Evolutionary conservation across 2,329 filamentous ascomycete species (phyloP), one percentile per base, ranked within the genome.

Genomic region (Colletotrichum sublineola): DNA sequence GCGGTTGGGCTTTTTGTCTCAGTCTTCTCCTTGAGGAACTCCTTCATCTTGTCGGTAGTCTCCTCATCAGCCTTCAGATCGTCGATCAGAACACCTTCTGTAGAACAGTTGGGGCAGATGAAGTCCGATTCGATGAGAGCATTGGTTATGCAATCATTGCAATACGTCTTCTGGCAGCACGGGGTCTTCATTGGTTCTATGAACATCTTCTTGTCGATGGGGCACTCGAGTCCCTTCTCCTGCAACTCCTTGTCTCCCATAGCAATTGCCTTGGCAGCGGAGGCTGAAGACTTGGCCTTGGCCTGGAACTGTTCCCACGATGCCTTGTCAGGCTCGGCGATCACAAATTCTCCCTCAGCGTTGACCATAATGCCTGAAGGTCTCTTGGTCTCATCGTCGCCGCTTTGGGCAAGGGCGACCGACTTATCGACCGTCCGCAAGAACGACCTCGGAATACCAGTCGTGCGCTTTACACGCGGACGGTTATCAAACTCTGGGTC

Each of bases 71-170:
- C 85, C 80, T 92, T 90, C 77, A 99, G 89, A 83, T 97, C 93
- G 88, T 98, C 96, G 84, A 98, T 93, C 78, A 98, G 87, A 75
- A 98, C 94, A 79, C 94, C 94, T 81, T 97, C 95, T 75, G 92
- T 93, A 84, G 94, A 91, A 87, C 96, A 99, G 77, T 92, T 92
- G 75, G 96, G 96, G 84, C 96, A 99, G 83, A 95, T 88, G 84
- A 99, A 95, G 88, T 99, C 96, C 89, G 93, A 96, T 87, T 98
- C 95, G 85, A 98, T 96, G 84, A 99, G 92, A 84, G 95, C 94
- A 90, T 97, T 97, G 82, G 96, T 97, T 85, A 99, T 98, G 92
- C 96, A 99, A 82, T 98, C 95, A 90, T 96, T 96, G 89, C 96
- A 99, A 88, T 97, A 99, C 81, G 95, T 98, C 89, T 93, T 97